These are phyloP conservation scores for Podila horticola DNA, from an alignment of 192 early-diverging fungal species.

Conservation along the genomic window DNA sequence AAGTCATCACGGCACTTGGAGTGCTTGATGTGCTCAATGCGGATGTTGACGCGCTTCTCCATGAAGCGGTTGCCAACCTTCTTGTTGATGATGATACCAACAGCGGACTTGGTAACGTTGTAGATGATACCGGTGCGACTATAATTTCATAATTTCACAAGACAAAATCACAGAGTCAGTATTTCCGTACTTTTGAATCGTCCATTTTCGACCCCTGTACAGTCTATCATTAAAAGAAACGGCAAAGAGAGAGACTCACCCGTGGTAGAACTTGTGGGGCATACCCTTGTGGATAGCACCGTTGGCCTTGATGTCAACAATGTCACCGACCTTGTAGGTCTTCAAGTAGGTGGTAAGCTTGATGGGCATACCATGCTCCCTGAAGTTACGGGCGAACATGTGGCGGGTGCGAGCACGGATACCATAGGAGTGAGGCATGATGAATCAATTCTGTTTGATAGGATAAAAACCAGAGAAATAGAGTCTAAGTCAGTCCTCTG, in stretches of 20 bases:
- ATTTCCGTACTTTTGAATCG: too few species aligned
- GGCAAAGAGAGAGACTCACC: constrained; percentile 81
- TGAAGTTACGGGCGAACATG: constrained; percentile 97
- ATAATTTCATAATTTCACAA: constrained; percentile 14
- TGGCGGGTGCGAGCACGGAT: constrained; percentile 99
- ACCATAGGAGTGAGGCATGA: constrained; percentile 98
- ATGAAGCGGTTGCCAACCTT: constrained; percentile 97
- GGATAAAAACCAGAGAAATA: constrained; percentile 13
- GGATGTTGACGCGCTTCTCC: constrained; percentile 98
- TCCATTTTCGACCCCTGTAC: too few species aligned
- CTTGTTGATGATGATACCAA: constrained; percentile 99
- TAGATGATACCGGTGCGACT: constrained; percentile 98
- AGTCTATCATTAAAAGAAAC: constrained; percentile 81
- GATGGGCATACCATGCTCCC: constrained; percentile 85
- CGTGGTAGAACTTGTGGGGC: constrained; percentile 99
- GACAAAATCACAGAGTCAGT: constrained; percentile 56
- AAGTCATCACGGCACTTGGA: constrained; percentile 99
- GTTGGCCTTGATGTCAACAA: constrained; percentile 99
- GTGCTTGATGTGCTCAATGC: constrained; percentile 99
- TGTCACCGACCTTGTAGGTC: constrained; percentile 99
- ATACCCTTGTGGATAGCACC: constrained; percentile 99
- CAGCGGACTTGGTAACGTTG: constrained; percentile 99
- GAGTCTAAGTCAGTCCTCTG: constrained; percentile 7
- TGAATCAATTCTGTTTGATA: constrained; percentile 49
- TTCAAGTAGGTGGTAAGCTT: constrained; percentile 97